Evolutionary conservation across 768 basidiomycete species (phyloP), one percentile per base, ranked within the genome.

Genomic region (Melanogaster broomeanus): DNA sequence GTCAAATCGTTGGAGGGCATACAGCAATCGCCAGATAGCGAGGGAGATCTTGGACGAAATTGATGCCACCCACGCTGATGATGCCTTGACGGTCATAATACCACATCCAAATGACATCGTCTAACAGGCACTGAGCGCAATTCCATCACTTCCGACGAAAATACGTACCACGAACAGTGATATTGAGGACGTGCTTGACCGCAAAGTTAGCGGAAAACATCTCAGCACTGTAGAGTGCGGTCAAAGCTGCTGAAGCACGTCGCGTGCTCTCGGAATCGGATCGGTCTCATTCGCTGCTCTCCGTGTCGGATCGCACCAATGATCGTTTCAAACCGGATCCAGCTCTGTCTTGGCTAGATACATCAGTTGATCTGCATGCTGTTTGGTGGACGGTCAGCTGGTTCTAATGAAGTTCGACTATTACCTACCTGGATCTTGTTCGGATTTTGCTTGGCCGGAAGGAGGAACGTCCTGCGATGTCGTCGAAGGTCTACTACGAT

Each of bases 11-110:
- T 49, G 48, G n/a, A 49, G 9, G 1, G 38, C 37, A 15, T 21
- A 43, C 13, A 49, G 21, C 39, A 49, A 4, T n/a, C n/a, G 44
- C 48, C 24, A 49, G 11, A 15, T 28, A 49, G 18, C 41, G 48
- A 12, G 40, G 48, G 18, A 49, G 48, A 49, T 49, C 48, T 27
- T 42, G 13, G 10, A 49, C 19, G 6, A 49, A 49, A 38, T 49
- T 31, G 6, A 49, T 25, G 10, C 40, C 48, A 0, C 24, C 22
- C 18, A 40, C 9, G 43, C 44, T 42, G 24, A 27, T 50, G 15
- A 19, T 31, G 4, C 41, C 18, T 21, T 44, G 49, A 5, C 41
- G 49, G 16, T 51, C 44, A 21, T 35, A 46, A 37, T 46, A 46
- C 44, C 45, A 51, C 7, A 31, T 28, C 31, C 28, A 51, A 2